Evolutionary conservation across 1,139 yeast species (phyloP), one percentile per base, ranked within the genome.

Genomic region (Lodderomyces parapsilosis): DNA sequence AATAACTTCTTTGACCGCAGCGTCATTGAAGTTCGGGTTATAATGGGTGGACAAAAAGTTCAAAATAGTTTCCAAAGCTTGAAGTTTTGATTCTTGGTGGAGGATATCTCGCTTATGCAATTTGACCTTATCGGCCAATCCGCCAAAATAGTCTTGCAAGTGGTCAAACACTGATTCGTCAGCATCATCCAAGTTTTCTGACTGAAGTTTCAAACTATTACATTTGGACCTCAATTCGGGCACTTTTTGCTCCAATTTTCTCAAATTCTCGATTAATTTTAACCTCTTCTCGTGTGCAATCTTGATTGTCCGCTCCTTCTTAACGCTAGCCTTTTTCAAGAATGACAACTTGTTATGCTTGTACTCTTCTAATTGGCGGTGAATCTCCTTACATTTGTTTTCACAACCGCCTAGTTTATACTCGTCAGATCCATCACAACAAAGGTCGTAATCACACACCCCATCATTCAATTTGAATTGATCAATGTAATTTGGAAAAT

Each of bases 361-460:
- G 49, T 59, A 62, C 15, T 53, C 46, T 14, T 52, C 48, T 42
- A 48, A 71, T 45, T 72, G 76, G 7, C 49, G 43, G 41, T 61
- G 59, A 5, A 73, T 68, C 47, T 80, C 79, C 0, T 51, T 55
- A 60, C 98, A 91, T 46, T 67, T 71, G 52, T 80, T 74, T 10
- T 78, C 78, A 58, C 94, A 86, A 7, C 35, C 53, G 42, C 62
- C 74, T 50, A 57, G 66, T 50, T 48, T 23, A 45, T 63, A 62
- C 62, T 94, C 99, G 61, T 94, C 99, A 1, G 93, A 79, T 1
- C 99, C 98, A 62, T 94, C 99, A 62, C 99, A 94, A 63, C 99
- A 93, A 14, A 73, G 47, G 19, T 83, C 86, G 58, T 86, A 87
- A 60, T 94, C 99, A 66, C 99, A 94, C 2, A 85, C 82, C 0